Evolutionary conservation across 208 protist genomes (phyloP).

Genomic region (Leishmania lainsoni): DNA sequence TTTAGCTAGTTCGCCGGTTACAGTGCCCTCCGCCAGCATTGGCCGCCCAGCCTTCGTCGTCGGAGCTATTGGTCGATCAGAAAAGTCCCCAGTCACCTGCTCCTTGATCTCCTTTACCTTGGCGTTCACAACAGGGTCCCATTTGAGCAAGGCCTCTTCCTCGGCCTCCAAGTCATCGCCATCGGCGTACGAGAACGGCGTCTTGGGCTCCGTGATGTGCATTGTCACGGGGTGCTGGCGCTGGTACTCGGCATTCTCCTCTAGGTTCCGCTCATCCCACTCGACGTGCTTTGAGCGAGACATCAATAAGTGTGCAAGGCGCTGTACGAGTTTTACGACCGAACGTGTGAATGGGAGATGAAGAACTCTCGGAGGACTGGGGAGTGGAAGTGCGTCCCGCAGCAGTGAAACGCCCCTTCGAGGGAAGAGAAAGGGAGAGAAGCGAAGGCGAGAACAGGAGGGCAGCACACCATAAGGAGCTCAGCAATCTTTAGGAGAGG

Average conservation of each 20-base stretch:
- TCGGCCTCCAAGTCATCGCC: slow-evolving; percentile 34
- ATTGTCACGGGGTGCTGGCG: slow-evolving; percentile 82
- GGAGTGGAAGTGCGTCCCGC: not conserved
- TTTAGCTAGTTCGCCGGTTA: slow-evolving; percentile 53
- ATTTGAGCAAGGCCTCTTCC: slow-evolving; percentile 37
- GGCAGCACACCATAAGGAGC: not conserved
- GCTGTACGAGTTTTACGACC: not conserved
- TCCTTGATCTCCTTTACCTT: slow-evolving; percentile 68
- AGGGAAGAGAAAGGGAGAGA: not conserved
- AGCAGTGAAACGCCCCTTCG: not conserved
- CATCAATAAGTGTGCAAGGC: slow-evolving; percentile 8
- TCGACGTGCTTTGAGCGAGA: slow-evolving; percentile 47
- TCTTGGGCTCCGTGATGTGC: slow-evolving; percentile 89
- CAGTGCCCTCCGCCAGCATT: slow-evolving; percentile 57
- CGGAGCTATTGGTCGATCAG: slow-evolving; percentile 43
- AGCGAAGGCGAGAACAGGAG: not conserved
- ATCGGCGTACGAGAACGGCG: slow-evolving; percentile 66
- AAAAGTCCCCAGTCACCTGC: slow-evolving; percentile 35
- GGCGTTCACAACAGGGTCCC: slow-evolving; percentile 77
- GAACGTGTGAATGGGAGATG: not conserved
- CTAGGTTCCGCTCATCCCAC: slow-evolving; percentile 87
- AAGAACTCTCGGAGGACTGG: not conserved
- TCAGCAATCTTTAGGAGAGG: not conserved
- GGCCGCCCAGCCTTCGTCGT: slow-evolving; percentile 60
- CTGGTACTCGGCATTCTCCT: slow-evolving; percentile 84